Conservation (phyloP, 2,329 filamentous ascomycete species). For the Fusarium xyrophilum region DNA sequence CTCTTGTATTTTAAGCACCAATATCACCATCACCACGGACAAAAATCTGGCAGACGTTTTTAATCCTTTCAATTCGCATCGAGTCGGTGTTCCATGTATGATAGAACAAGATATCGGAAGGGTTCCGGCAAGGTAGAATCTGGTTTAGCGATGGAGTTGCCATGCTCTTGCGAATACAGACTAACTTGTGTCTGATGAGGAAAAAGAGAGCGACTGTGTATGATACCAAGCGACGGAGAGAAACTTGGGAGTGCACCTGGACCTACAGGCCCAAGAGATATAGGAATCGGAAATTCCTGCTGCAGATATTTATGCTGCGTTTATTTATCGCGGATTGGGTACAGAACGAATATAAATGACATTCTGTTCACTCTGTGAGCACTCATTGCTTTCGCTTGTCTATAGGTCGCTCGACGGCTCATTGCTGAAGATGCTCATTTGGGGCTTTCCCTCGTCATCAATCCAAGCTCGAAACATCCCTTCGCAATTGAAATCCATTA, state of each 20-base stretch:
- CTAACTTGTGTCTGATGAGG: conserved; percentile 27
- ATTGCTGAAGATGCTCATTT: conserved; percentile 56
- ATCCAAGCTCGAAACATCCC: conserved; percentile 88
- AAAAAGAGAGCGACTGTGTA: conserved; percentile 28
- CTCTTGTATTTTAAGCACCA: conserved; percentile 34
- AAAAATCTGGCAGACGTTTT: conserved; percentile 33
- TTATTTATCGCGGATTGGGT: conserved; percentile 24
- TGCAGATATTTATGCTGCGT: conserved; percentile 17
- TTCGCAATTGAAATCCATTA: conserved; percentile 84
- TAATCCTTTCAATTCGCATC: conserved; percentile 41
- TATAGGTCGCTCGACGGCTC: conserved; percentile 36
- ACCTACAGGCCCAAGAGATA: conserved; percentile 10
- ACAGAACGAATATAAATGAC: conserved; percentile 39
- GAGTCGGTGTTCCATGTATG: conserved; percentile 47
- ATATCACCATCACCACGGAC: conserved; percentile 26
- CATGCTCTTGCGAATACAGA: conserved; percentile 27
- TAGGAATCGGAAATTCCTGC: conserved; percentile 8
- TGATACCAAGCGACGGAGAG: conserved; percentile 15
- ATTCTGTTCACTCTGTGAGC: conserved; percentile 27
- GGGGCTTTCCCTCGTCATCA: conserved; percentile 64
- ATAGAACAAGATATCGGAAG: conserved; percentile 38
- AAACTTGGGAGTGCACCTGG: conserved; percentile 4
- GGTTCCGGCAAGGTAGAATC: conserved; percentile 27
- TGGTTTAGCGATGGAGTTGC: conserved; percentile 38
- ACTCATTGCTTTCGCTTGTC: neutral